Evolutionary conservation across 345 rosid species (phyloP), one percentile per base, ranked within the genome.

Genomic region (Salix arbutifolia): DNA sequence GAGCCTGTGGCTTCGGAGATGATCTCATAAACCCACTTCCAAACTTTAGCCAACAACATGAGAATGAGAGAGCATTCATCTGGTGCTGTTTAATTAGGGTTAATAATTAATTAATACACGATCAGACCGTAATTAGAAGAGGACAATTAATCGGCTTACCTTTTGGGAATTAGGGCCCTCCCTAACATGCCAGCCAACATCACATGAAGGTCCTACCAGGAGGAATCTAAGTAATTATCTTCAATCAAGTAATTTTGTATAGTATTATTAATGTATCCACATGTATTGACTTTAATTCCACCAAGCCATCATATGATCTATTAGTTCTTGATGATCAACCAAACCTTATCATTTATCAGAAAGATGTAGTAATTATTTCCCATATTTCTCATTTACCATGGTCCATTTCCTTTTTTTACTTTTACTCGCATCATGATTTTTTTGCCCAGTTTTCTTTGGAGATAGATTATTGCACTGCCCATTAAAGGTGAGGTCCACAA

Each of bases 221-320:
- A 50, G 75, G 85, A 85, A 85, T 82, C 84, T 16, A 68, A 81
- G 69, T 35, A 35, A 35, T 66, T 50, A 58, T 72, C 70, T 69
- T 72, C 77, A 23, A 72, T 69, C 69, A 42, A 71, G 26, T 35
- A 35, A 5, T 60, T 53, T 69, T 72, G 79, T 52, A 33, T 26
- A 52, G 65, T 38, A 68, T 76, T 61, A 53, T 79, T 74, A 35
- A 53, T 67, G 18, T 58, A 17, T 38, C 31, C 61, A 66, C 70
- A 48, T 71, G 61, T 81, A 76, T 77, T 82, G 83, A 79, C 83
- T 79, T 76, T 42, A 42, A 42, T 42, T 65, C 75, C 58, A 17
- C 31, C 48, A 6, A 65, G 61, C 53, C 68, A 28, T 26, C 40
- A 44, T 14, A 76, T 35, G 7, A 35, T 58, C 19, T 12, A 68